These are phyloP conservation scores for Claviceps quebecensis DNA, from an alignment of 2,329 filamentous ascomycete genomes.

Conservation along the genomic window DNA sequence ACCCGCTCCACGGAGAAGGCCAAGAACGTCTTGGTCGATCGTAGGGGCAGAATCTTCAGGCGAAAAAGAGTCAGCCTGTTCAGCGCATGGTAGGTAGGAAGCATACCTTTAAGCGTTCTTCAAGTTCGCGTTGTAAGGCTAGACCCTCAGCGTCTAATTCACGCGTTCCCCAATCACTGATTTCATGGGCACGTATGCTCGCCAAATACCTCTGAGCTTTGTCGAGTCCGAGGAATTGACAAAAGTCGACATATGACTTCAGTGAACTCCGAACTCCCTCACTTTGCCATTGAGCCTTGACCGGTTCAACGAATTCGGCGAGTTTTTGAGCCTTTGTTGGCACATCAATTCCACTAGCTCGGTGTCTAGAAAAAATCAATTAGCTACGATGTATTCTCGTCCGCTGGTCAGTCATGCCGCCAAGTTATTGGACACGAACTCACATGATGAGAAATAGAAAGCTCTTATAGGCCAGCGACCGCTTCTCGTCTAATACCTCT, in stretches of 20 bases:
- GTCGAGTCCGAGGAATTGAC: conserved; percentile 62
- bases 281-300: conserved; percentile 68
- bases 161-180: conserved; percentile 71
- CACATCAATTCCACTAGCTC: conserved; percentile 60
- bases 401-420: background rate
- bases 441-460: conserved; percentile 88
- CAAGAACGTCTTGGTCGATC: conserved; percentile 83
- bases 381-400: background rate
- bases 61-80: conserved; percentile 5
- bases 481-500: conserved; percentile 63
- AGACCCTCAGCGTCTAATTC: conserved; percentile 68
- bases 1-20: conserved; percentile 84
- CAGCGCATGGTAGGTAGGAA: conserved; percentile 1
- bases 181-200: conserved; percentile 55
- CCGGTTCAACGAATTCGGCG: conserved; percentile 64
- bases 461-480: conserved; percentile 73
- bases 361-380: conserved; percentile 42
- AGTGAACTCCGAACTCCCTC: conserved; percentile 53
- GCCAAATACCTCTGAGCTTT: conserved; percentile 70
- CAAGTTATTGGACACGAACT: conserved; percentile 12
- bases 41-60: conserved; percentile 54
- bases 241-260: conserved; percentile 67
- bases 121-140: conserved; percentile 63
- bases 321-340: conserved; percentile 59
- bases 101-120: conserved; percentile 54